Base-by-base conservation (phyloP, 176 grass and related monocot species). In the Eleusine coracana region DNA sequence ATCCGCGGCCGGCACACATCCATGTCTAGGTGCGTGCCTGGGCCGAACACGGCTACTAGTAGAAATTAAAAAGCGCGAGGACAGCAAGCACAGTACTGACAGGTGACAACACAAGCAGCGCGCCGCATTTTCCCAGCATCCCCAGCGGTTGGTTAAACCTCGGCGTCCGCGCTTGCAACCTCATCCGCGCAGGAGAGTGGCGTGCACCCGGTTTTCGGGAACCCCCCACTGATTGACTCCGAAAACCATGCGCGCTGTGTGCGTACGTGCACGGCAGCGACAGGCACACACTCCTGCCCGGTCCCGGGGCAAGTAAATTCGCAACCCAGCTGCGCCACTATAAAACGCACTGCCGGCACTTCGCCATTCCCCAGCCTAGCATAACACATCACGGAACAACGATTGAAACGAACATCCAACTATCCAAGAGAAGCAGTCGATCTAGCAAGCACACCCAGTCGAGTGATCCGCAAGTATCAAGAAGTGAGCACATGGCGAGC, bases 181-280 rank as follows among this genome's bases (percentile, higher is more conserved):
- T 41, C 9, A 52, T 10, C 31, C 56, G 42, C 23, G 25, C 60
- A 29, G 31, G 31, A 34, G 31, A 34, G 13, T 10, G 8, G 2
- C 2, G 38, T 69, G 87, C 82, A 76, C 87, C 71, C 82, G 82
- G 87, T 85, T 89, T 89, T 42, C 18, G 14, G 84, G 46, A 79
- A 16, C 38, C 20, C 68, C 84, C 84, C 84, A 80, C 84, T 1
- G 84, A 34, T 86, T 80, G 4, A 29, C 10, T 56, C 75, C 50
- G 52, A 88, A 84, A 84, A 80, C 87, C 76, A 68, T 14, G 61
- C 76, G 82, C 23, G 49, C 81, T 8, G 39, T 63, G 77, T 18
- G 16, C 75, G 20, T 34, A 21, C 70, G 55, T 41, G 1, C 21
- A 1, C 82, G 39, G 46, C 68, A 66, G 80, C 68, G 86, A 84